These are phyloP conservation scores for Exserohilum turcica DNA, from an alignment of 2,329 filamentous ascomycete species.

Conservation along the genomic window DNA sequence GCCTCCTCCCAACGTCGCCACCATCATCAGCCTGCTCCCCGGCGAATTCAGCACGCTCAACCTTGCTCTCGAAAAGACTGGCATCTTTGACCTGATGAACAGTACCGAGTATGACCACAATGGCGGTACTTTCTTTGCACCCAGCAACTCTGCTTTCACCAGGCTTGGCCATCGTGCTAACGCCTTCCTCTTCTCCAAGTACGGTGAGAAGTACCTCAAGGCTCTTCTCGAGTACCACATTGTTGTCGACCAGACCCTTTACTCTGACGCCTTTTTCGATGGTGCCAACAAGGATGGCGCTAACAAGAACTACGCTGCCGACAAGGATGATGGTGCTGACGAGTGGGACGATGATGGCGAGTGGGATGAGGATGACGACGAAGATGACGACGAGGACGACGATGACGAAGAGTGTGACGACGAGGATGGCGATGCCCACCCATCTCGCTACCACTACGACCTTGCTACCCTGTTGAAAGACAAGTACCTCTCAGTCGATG, in stretches of 20 bases:
- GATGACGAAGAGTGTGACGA: conserved; percentile 26
- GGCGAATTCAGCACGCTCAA: conserved; percentile 77
- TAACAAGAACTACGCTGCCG: conserved; percentile 16
- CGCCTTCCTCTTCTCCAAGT: conserved; percentile 81
- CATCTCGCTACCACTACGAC: conserved; percentile 66
- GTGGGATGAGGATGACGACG: too few species aligned
- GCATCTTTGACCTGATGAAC: conserved; percentile 66
- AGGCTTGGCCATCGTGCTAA: conserved; percentile 74
- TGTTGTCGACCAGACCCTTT: conserved; percentile 74
- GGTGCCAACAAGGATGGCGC: conserved; percentile 34
- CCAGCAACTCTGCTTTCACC: conserved; percentile 79
- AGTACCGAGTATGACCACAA: conserved; percentile 55
- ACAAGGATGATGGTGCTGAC: too few species aligned
- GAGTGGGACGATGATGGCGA: too few species aligned
- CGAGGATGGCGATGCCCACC: conserved; percentile 25
- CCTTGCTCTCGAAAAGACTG: conserved; percentile 75
- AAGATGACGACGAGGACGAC: conserved; percentile 40
- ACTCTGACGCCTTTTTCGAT: conserved; percentile 80
- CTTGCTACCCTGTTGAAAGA: conserved; percentile 73
- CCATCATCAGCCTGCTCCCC: conserved; percentile 70
- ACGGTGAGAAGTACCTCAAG: conserved; percentile 74
- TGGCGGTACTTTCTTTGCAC: conserved; percentile 80
- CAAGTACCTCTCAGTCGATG: conserved; percentile 71
- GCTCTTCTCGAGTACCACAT: conserved; percentile 81
- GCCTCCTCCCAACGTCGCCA: conserved; percentile 69